Evolutionary conservation across 1,284 basidiomycete species (phyloP).

Genomic region (Trichosporon sp.): DNA sequence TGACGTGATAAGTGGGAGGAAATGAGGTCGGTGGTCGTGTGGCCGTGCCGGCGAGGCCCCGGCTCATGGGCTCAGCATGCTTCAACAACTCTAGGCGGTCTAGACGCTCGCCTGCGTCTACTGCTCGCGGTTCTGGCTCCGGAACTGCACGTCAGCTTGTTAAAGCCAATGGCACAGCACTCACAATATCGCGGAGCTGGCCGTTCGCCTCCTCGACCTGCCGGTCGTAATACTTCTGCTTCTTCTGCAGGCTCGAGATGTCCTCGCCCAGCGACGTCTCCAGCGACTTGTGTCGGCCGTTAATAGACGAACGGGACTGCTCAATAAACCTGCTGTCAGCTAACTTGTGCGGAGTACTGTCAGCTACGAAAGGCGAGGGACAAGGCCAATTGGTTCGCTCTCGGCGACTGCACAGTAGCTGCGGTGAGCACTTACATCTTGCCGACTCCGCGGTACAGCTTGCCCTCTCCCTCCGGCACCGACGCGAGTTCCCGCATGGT

Average conservation of each 20-base stretch:
- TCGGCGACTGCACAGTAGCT: no score
- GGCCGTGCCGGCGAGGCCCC: background rate
- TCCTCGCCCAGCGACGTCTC: constrained; percentile 79
- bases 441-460: constrained; percentile 82
- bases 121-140: constrained; percentile 37
- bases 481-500: constrained; percentile 57
- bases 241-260: constrained; percentile 67
- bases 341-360: background rate
- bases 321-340: constrained; percentile 72
- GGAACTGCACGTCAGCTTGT: constrained; percentile 38
- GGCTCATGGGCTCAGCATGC: background rate
- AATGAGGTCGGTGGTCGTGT: background rate
- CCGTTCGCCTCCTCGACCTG: constrained; percentile 81
- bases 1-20: background rate
- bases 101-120: background rate
- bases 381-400: background rate
- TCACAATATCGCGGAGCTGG: constrained; percentile 79
- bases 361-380: background rate
- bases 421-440: constrained; percentile 66
- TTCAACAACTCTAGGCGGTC: background rate
- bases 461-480: constrained; percentile 55
- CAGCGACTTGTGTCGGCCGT: constrained; percentile 64
- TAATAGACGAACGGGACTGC: constrained; percentile 74
- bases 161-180: constrained; percentile 31
- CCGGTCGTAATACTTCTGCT: constrained; percentile 78